Conservation (phyloP, 2,329 filamentous ascomycete genomes). For the Fusarium decemcellulare region DNA sequence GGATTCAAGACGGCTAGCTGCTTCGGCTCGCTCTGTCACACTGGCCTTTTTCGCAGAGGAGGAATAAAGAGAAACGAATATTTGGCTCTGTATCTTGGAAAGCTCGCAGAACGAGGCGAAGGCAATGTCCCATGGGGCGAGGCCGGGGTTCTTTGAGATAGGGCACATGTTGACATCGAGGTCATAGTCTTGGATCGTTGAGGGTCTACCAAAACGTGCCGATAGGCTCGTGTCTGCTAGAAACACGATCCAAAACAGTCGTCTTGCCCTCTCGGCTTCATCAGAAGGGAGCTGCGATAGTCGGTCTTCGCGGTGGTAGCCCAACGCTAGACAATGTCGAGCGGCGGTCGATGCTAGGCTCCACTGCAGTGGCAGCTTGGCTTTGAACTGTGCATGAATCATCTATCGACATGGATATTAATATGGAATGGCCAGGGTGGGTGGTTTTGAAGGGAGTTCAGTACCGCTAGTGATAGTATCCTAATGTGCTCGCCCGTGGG, state of each 20-base stretch:
- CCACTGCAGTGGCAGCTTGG: not conserved
- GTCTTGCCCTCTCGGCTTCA: not conserved
- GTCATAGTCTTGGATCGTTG: not conserved
- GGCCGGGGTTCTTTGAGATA: not conserved
- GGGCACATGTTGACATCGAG: not conserved
- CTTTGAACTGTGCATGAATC: not conserved
- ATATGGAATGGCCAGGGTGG: too few relatives aligned
- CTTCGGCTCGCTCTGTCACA: not conserved
- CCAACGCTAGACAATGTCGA: not conserved
- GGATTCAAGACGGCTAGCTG: not conserved
- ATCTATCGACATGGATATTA: too few relatives aligned
- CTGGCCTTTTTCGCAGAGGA: not conserved
- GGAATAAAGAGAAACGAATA: not conserved
- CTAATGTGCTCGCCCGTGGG: not conserved
- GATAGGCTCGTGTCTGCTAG: not conserved
- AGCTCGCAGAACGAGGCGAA: not conserved
- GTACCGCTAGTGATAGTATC: not conserved
- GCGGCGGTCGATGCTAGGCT: not conserved
- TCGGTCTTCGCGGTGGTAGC: not conserved
- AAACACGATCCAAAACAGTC: not conserved
- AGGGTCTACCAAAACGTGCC: not conserved
- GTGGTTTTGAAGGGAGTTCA: too few relatives aligned
- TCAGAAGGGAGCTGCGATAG: not conserved
- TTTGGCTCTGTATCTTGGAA: not conserved
- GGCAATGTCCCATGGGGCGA: not conserved